Percentiles rank a stretch among this genome's conserved stretches.
Conservation (phyloP, 768 basidiomycete species). For the Lactifluus hygrophoroides region DNA sequence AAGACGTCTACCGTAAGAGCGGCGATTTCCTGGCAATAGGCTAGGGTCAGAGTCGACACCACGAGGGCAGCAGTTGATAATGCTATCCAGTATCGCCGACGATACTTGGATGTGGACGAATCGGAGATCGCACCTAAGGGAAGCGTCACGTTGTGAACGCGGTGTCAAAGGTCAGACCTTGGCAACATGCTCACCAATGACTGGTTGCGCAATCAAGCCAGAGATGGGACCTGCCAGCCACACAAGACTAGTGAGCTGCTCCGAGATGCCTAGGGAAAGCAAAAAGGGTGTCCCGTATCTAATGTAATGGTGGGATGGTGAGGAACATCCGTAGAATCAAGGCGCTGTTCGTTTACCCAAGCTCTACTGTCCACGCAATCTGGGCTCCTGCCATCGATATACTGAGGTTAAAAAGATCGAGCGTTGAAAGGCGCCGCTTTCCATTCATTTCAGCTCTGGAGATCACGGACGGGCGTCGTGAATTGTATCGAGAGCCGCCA, state of each 20-base stretch:
- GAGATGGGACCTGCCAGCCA: slow-evolving; percentile 96
- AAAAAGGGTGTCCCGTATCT: slow-evolving; percentile 97
- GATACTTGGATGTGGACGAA: slow-evolving; percentile 81
- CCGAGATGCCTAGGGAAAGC: slow-evolving; percentile 69
- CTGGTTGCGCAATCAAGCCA: slow-evolving; percentile 91
- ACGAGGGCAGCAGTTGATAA: slow-evolving; percentile 77
- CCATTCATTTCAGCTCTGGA: slow-evolving; percentile 28
- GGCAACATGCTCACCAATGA: slow-evolving; percentile 68
- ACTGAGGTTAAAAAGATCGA: slow-evolving; percentile 62
- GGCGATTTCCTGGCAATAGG: slow-evolving; percentile 73
- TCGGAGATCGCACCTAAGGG: slow-evolving; percentile 88
- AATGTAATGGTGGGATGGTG: slow-evolving; percentile 7
- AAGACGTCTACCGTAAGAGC: slow-evolving; percentile 68
- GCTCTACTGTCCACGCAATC: slow-evolving; percentile 92
- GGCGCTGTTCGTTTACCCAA: slow-evolving; percentile 51
- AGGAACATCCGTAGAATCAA: not conserved
- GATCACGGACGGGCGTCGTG: slow-evolving; percentile 9
- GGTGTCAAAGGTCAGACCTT: not conserved
- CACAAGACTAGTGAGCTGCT: slow-evolving; percentile 86
- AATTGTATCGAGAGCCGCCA: not conserved
- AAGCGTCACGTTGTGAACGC: not conserved
- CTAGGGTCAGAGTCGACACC: slow-evolving; percentile 67
- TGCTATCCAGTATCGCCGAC: slow-evolving; percentile 89
- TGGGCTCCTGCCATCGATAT: slow-evolving; percentile 94
- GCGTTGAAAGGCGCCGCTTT: slow-evolving; percentile 28